Evolutionary conservation across 768 basidiomycete genomes (phyloP).

Genomic region (Porpolomopsis calyptriformis): DNA sequence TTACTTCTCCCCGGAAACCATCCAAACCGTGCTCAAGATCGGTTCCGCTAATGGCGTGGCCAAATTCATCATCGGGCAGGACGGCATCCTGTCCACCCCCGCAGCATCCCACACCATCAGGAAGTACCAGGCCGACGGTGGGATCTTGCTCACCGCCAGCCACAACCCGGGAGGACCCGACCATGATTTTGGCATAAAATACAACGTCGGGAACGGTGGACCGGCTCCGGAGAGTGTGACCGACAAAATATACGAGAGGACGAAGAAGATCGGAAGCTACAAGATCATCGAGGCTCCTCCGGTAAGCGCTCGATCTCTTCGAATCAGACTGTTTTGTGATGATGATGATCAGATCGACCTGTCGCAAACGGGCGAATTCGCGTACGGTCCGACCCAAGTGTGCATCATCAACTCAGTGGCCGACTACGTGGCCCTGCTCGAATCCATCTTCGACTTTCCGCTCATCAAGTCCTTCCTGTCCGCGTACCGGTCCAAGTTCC

Average conservation of each 20-base stretch:
- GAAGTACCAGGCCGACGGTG: constrained; percentile 92
- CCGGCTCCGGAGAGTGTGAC: constrained; percentile 95
- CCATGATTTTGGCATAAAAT: constrained; percentile 99
- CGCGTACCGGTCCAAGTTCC: constrained; percentile 56
- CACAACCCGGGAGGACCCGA: constrained; percentile 99
- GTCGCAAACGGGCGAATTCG: constrained; percentile 65
- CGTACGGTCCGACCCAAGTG: constrained; percentile 75
- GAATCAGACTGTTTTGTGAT: not conserved
- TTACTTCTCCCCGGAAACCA: constrained; percentile 75
- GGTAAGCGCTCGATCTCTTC: constrained; percentile 33
- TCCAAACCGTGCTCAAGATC: constrained; percentile 89
- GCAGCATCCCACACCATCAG: constrained; percentile 94
- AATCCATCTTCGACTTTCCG: constrained; percentile 89
- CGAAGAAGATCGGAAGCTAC: constrained; percentile 79
- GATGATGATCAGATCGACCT: constrained; percentile 59
- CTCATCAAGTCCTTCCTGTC: constrained; percentile 84
- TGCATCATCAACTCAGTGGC: constrained; percentile 89
- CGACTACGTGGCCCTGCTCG: constrained; percentile 76
- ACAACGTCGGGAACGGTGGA: constrained; percentile 95
- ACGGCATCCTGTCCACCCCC: constrained; percentile 91
- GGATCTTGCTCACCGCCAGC: constrained; percentile 91
- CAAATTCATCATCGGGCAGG: constrained; percentile 86
- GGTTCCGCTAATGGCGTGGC: constrained; percentile 88
- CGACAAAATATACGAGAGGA: constrained; percentile 88
- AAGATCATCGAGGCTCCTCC: constrained; percentile 69